These are phyloP conservation scores for Erodium texanum DNA, from an alignment of 441 rosid species.

Conservation along the genomic window DNA sequence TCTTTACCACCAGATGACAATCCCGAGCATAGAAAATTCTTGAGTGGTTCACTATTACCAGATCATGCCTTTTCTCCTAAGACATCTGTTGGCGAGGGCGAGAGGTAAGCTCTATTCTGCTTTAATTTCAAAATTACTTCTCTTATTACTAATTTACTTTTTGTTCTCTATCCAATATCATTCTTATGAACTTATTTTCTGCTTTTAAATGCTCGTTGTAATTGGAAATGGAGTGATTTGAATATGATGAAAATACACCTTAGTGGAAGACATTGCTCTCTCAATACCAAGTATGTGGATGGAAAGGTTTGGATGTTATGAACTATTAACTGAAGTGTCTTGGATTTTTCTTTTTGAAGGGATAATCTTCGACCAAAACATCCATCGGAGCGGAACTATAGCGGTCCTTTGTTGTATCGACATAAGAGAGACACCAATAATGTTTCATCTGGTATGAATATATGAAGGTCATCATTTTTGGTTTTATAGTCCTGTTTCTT, in stretches of 20 bases:
- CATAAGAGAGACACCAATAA: conserved; percentile 55
- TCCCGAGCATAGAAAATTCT: conserved; percentile 43
- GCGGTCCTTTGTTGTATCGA: conserved; percentile 60
- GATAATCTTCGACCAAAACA: conserved; percentile 51
- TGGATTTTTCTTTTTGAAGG: conserved; percentile 36
- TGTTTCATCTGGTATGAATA: conserved; percentile 33
- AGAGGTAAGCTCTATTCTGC: conserved; percentile 38
- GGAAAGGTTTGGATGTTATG: not conserved
- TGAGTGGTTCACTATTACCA: conserved; percentile 59
- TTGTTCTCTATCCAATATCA: too few relatives aligned
- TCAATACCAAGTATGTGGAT: too few relatives aligned
- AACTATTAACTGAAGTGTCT: conserved; percentile 14
- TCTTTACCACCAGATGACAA: conserved; percentile 33
- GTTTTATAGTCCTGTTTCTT: not conserved
- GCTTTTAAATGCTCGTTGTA: conserved; percentile 11
- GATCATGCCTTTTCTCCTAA: conserved; percentile 50
- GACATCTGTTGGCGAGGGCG: conserved; percentile 46
- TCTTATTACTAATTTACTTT: too few relatives aligned
- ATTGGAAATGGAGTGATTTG: too few relatives aligned
- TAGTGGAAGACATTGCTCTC: too few relatives aligned
- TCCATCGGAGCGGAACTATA: conserved; percentile 63
- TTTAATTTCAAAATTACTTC: too few relatives aligned
- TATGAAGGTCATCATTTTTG: conserved; percentile 20
- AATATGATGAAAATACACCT: too few relatives aligned
- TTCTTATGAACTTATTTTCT: not conserved